Percentiles rank a stretch among this genome's conserved stretches.
phyloP scores from a whole-genome alignment of 441 rosid genomes.

The Cnidoscolus chayamansa region DNA sequence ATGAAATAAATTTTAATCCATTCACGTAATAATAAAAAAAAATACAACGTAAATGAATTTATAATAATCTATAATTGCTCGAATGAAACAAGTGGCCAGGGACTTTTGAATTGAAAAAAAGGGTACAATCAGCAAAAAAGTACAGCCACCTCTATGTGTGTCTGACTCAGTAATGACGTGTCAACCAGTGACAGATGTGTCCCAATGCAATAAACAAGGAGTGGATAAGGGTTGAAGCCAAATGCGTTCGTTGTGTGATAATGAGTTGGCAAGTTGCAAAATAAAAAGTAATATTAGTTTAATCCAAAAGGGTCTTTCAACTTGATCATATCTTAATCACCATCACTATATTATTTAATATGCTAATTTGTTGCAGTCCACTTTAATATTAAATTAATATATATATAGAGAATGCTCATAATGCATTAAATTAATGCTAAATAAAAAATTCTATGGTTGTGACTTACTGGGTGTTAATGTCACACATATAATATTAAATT shows the following conservation, averaged over 20 bases:
- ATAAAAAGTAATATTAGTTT: conserved; percentile 3
- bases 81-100: too few relatives aligned
- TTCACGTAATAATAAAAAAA: too few relatives aligned
- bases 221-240: conserved; percentile 6
- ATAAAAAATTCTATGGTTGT: too few relatives aligned
- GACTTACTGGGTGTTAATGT: too few relatives aligned
- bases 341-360: not conserved
- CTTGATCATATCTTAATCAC: conserved; percentile 4
- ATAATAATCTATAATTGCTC: too few relatives aligned
- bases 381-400: too few relatives aligned
- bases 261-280: conserved; percentile 6
- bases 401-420: too few relatives aligned
- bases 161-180: conserved; percentile 25
- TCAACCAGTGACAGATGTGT: conserved; percentile 4
- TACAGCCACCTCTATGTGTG: conserved; percentile 19
- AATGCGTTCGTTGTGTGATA: not conserved
- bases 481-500: too few relatives aligned
- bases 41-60: too few relatives aligned
- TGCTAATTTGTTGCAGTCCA: not conserved
- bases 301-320: not conserved
- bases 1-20: too few relatives aligned
- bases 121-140: conserved; percentile 16
- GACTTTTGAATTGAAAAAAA: too few relatives aligned
- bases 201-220: not conserved
- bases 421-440: too few relatives aligned